phyloP scores from a whole-genome alignment of 352 stramenopile genomes.

The Phytophthora pluvialis region DNA sequence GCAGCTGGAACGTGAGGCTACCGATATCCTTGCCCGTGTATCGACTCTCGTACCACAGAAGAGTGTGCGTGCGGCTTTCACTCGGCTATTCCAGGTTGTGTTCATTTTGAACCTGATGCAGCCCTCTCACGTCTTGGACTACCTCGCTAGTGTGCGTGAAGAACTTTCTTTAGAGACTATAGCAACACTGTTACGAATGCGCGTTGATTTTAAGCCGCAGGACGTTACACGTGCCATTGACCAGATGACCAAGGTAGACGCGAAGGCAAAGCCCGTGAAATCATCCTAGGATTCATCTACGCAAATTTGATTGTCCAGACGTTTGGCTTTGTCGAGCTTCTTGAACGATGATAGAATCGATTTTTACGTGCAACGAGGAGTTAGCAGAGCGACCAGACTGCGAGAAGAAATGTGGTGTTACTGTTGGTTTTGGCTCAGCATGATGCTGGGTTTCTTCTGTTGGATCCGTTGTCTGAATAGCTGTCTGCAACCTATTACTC shows the following conservation, averaged over 20 bases:
- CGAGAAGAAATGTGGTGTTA: too few relatives aligned
- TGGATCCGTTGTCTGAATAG: too few relatives aligned
- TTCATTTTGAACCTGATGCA: conserved; percentile 86
- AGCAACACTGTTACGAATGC: conserved; percentile 63
- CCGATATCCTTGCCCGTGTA: conserved; percentile 61
- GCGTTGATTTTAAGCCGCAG: conserved; percentile 70
- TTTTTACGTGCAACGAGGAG: too few relatives aligned
- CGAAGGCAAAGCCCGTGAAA: conserved; percentile 8
- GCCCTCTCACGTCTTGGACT: conserved; percentile 74
- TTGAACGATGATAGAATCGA: background rate
- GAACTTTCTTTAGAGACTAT: conserved; percentile 61
- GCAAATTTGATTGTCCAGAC: too few relatives aligned
- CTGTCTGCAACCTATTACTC: too few relatives aligned
- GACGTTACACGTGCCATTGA: conserved; percentile 55
- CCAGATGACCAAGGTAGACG: conserved; percentile 32
- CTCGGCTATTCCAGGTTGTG: conserved; percentile 77
- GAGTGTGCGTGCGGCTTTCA: conserved; percentile 73
- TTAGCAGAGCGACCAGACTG: too few relatives aligned
- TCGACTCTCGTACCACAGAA: conserved; percentile 56
- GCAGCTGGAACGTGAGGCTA: conserved; percentile 80
- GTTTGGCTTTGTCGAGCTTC: background rate
- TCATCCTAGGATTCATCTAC: background rate
- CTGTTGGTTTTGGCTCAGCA: too few relatives aligned
- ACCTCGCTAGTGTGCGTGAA: conserved; percentile 54
- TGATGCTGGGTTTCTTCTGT: too few relatives aligned